These are phyloP conservation scores for Phaeophleospora eucalypticola DNA, from an alignment of 2,329 filamentous ascomycete species.

Conservation along the genomic window DNA sequence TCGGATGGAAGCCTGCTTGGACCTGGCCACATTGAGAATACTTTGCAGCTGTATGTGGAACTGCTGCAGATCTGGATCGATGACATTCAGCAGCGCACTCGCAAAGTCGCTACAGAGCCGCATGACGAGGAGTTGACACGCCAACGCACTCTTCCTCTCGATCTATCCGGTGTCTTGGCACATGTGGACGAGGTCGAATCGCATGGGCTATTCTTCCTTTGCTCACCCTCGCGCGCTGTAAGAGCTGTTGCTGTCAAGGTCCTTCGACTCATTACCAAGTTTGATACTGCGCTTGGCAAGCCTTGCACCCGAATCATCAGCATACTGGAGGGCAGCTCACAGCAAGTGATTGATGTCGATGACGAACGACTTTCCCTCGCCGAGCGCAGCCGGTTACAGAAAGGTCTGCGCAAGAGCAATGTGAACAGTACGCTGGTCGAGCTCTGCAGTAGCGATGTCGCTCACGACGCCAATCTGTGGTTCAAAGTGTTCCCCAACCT, in stretches of 20 bases:
- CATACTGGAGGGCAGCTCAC: conserved; percentile 85
- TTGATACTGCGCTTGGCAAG: conserved; percentile 81
- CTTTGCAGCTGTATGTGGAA: conserved; percentile 86
- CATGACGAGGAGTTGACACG: conserved; percentile 53
- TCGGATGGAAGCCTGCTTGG: conserved; percentile 96
- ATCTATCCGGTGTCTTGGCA: conserved; percentile 81
- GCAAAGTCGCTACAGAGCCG: conserved; percentile 63
- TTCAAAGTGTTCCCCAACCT: conserved; percentile 97
- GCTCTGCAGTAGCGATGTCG: conserved; percentile 89
- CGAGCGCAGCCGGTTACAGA: conserved; percentile 85
- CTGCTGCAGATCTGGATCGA: conserved; percentile 96
- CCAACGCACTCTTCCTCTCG: conserved; percentile 47
- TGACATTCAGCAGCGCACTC: conserved; percentile 82
- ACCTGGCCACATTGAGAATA: conserved; percentile 89
- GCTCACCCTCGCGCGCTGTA: conserved; percentile 88
- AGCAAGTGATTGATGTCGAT: conserved; percentile 84
- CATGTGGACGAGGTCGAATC: conserved; percentile 97
- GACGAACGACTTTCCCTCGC: conserved; percentile 87
- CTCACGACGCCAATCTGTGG: conserved; percentile 93
- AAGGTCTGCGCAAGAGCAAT: conserved; percentile 80
- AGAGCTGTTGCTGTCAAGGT: conserved; percentile 89
- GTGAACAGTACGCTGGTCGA: conserved; percentile 84
- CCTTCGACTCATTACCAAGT: conserved; percentile 84
- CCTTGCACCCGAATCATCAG: conserved; percentile 76
- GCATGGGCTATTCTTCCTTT: conserved; percentile 93